Conservation (phyloP, 1,284 basidiomycete genomes). For the Sanghuangporus weigelae region DNA sequence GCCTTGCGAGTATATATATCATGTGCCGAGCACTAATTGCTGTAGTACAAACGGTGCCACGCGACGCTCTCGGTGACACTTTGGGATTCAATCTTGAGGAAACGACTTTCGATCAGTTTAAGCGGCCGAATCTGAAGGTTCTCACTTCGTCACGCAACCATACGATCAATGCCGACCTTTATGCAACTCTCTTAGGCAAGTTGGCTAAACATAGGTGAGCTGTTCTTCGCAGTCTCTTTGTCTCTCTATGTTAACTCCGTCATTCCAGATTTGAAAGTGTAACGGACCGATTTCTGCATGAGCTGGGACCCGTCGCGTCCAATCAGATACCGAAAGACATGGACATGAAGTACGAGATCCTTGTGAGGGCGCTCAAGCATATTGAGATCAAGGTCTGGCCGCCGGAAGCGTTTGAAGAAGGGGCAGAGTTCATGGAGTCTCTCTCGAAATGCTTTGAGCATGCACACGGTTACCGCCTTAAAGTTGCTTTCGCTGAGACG, state of each 20-base stretch:
- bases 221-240: constrained; percentile 9
- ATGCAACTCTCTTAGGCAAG: constrained; percentile 77
- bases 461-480: constrained; percentile 81
- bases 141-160: constrained; percentile 66
- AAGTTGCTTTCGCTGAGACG: constrained; percentile 83
- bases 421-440: constrained; percentile 85
- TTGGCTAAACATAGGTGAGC: constrained; percentile 74
- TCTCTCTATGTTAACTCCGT: too few species aligned
- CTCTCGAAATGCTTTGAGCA: constrained; percentile 81
- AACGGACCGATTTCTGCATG: constrained; percentile 79
- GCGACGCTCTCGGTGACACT: constrained; percentile 72
- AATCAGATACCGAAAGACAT: constrained; percentile 74
- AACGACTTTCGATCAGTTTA: constrained; percentile 83
- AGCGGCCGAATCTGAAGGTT: constrained; percentile 65
- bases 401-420: constrained; percentile 89
- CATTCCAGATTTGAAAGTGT: constrained; percentile 73
- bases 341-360: constrained; percentile 77
- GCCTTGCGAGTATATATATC: constrained; percentile 79
- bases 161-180: constrained; percentile 74
- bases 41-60: constrained; percentile 67
- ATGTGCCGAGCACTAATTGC: constrained; percentile 82
- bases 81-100: constrained; percentile 79
- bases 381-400: constrained; percentile 90
- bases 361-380: constrained; percentile 74
- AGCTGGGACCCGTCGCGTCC: constrained; percentile 68